phyloP scores from a whole-genome alignment of 2,329 filamentous ascomycete species.

The Alternaria sp. region DNA sequence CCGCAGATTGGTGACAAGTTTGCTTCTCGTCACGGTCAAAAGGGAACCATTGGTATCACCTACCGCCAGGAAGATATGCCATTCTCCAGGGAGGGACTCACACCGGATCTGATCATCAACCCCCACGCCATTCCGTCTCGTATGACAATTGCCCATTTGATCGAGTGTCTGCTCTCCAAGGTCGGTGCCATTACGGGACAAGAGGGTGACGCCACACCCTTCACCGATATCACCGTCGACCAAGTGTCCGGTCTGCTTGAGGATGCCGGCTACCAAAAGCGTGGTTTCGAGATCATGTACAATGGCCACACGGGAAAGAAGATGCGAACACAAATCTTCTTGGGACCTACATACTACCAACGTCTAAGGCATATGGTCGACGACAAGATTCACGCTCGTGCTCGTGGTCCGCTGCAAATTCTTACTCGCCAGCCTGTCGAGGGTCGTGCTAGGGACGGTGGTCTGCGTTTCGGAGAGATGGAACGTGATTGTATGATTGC shows the following conservation, averaged over 20 bases:
- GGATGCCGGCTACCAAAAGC: conserved; percentile 92
- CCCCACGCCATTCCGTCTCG: conserved; percentile 99
- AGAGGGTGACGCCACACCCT: conserved; percentile 97
- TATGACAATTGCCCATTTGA: conserved; percentile 99
- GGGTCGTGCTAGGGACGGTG: conserved; percentile 96
- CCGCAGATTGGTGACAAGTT: conserved; percentile 99
- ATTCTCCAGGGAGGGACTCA: conserved; percentile 89
- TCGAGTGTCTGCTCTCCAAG: conserved; percentile 97
- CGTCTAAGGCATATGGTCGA: conserved; percentile 99
- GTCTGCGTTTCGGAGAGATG: conserved; percentile 99
- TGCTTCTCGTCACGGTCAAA: conserved; percentile 97
- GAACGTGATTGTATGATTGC: conserved; percentile 99
- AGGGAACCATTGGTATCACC: conserved; percentile 98
- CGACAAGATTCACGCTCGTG: conserved; percentile 99
- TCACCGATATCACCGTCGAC: conserved; percentile 97
- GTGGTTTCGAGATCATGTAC: conserved; percentile 98
- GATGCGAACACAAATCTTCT: conserved; percentile 92
- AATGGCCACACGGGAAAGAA: conserved; percentile 97
- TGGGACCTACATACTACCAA: conserved; percentile 98
- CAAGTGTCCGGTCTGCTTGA: conserved; percentile 87
- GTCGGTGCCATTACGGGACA: conserved; percentile 92
- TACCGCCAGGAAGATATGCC: conserved; percentile 99
- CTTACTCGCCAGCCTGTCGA: conserved; percentile 97
- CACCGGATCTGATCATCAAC: conserved; percentile 97
- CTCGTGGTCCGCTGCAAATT: conserved; percentile 95